These are phyloP conservation scores for Eucalyptus tenuipes DNA, from an alignment of 345 rosid genomes.

Conservation along the genomic window DNA sequence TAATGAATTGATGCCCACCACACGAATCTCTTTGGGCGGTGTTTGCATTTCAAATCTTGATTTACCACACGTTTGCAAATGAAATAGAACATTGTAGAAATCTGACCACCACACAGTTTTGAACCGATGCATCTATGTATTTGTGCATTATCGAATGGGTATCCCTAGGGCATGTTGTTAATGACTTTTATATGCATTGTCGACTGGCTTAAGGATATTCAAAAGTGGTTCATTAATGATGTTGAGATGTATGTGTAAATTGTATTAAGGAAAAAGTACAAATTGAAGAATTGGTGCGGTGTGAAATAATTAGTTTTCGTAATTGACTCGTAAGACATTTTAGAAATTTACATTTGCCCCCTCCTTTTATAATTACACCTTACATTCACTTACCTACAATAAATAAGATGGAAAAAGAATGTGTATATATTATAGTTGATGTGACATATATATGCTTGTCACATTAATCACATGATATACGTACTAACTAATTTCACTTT, in stretches of 20 bases:
- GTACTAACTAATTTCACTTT: not conserved
- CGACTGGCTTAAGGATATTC: not conserved
- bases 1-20: not conserved
- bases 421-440: not conserved
- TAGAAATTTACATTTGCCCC: not conserved
- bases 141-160: not conserved
- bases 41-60: not conserved
- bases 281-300: not conserved
- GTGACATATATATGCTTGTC: not conserved
- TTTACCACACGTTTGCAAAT: not conserved
- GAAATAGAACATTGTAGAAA: not conserved
- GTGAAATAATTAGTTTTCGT: rapidly evolving
- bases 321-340: not conserved
- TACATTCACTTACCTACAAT: not conserved
- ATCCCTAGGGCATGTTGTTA: not conserved
- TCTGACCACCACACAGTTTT: not conserved
- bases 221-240: not conserved
- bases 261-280: not conserved
- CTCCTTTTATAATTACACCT: not conserved
- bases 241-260: not conserved
- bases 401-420: not conserved
- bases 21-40: not conserved
- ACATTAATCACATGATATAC: not conserved
- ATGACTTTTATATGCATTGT: not conserved
- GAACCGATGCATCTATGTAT: not conserved